phyloP scores from a whole-genome alignment of 2,329 filamentous ascomycete species.

The Macroventuria anomochaeta region DNA sequence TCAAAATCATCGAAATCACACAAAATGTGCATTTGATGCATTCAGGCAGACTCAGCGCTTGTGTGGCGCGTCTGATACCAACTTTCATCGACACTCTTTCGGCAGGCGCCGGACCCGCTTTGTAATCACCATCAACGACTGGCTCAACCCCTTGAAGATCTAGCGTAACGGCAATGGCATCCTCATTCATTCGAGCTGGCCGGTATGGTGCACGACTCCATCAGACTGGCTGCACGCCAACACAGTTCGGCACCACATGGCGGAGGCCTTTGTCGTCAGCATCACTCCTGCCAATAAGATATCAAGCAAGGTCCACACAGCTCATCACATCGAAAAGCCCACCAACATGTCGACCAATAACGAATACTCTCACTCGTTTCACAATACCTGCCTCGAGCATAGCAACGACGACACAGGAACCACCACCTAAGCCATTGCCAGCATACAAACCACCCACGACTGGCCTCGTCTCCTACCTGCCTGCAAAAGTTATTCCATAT shows the following conservation, averaged over 20 bases:
- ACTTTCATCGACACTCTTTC: constrained; percentile 7
- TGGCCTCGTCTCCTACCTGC: constrained; percentile 74
- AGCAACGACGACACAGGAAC: constrained; percentile 26
- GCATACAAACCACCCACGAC: constrained; percentile 72
- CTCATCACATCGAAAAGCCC: constrained; percentile 5
- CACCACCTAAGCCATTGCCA: constrained; percentile 21
- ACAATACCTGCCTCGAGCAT: constrained; percentile 13
- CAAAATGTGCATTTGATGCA: not conserved
- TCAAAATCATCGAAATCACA: not conserved
- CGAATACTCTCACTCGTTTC: not conserved
- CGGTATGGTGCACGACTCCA: not conserved
- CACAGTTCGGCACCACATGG: not conserved
- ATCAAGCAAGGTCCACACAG: constrained; percentile 18
- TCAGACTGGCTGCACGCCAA: not conserved
- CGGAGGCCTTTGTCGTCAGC: constrained; percentile 1
- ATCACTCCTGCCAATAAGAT: constrained; percentile 5
- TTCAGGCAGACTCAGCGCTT: not conserved
- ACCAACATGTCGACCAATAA: not conserved
- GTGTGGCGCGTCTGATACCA: not conserved
- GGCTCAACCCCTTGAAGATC: not conserved
- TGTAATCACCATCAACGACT: not conserved
- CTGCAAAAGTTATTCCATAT: constrained; percentile 75
- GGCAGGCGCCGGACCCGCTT: constrained; percentile 3
- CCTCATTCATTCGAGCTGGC: not conserved
- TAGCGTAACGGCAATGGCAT: constrained; percentile 10